Evolutionary conservation across 805 yeast genomes (phyloP), one percentile per base, ranked within the genome.

Genomic region (Saccharomycopsis vini): DNA sequence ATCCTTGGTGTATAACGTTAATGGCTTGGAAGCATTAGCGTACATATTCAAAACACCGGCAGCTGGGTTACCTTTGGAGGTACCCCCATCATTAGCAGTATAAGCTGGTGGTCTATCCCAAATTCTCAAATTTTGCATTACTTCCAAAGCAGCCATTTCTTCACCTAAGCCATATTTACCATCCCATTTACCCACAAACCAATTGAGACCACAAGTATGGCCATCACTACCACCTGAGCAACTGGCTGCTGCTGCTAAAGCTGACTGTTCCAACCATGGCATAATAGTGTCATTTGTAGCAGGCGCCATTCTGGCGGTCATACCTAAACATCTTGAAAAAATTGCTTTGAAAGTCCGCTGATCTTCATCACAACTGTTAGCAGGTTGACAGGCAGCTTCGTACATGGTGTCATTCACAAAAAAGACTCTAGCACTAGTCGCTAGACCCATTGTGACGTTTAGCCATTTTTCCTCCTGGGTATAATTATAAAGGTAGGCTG

Each of bases 301-400:
- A 4, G 95, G 95, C 1, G 75, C 81, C 60, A 90, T 62, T 39
- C 75, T 69, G 0, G 90, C 78, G 1, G 95, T 81, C 43, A 75
- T 63, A 2, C 88, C 92, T 58, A 89, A 61, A 59, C 79, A 79
- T 45, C 95, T 68, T 2, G 87, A 59, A 53, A 85, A 72, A 54
- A 81, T 83, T 1, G 95, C 95, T 66, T 84, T 86, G 72, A 90
- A 89, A n/a, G 92, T 77, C 47, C 95, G 71, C 68, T 89, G 95
- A 67, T 89, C 97, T 44, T 75, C 80, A 62, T 85, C 75, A 68
- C 97, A 89, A 32, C 70, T 67, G 6, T 57, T 59, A 1, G 65
- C 52, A 15, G 69, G 67, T 67, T 85, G 94, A 62, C 97, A 89
- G 1, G 95, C 87, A 5, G 81, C 80, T 60, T 89, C 97, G 56